These are phyloP conservation scores for Lactifluus hygrophoroides DNA, from an alignment of 768 basidiomycete genomes.

Conservation along the genomic window DNA sequence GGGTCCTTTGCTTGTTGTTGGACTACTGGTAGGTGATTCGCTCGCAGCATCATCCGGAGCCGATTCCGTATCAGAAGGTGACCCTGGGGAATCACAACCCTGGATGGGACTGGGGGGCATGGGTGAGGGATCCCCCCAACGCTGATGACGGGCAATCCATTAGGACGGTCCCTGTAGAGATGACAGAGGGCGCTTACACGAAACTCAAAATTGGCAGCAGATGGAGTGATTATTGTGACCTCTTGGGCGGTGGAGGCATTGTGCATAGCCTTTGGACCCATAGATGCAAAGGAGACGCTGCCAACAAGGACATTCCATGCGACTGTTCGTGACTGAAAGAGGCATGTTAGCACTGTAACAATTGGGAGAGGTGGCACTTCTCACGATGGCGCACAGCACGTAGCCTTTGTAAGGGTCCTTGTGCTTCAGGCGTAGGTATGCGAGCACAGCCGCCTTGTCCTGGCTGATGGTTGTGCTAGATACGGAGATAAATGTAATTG, in stretches of 20 bases:
- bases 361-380: slow-evolving; percentile 23
- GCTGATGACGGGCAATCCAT: slow-evolving; percentile 30
- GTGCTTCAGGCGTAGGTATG: slow-evolving; percentile 71
- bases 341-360: neutral
- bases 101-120: slow-evolving; percentile 39
- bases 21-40: neutral
- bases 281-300: slow-evolving; percentile 69
- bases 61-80: neutral
- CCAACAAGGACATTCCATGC: slow-evolving; percentile 69
- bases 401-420: slow-evolving; percentile 73
- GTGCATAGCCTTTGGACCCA: slow-evolving; percentile 67
- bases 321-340: slow-evolving; percentile 48
- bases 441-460: slow-evolving; percentile 74
- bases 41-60: neutral
- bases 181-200: slow-evolving; percentile 33
- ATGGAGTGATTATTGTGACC: slow-evolving; percentile 62
- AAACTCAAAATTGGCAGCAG: slow-evolving; percentile 32
- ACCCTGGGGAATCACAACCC: slow-evolving; percentile 2
- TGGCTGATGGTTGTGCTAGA: slow-evolving; percentile 62
- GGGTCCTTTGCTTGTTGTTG: neutral
- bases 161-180: slow-evolving; percentile 39
- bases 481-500: neutral
- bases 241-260: slow-evolving; percentile 80
- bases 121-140: slow-evolving; percentile 62
- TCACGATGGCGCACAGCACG: slow-evolving; percentile 63